phyloP scores from a whole-genome alignment of 2,329 filamentous ascomycete genomes.

The Neoascochyta sp. region DNA sequence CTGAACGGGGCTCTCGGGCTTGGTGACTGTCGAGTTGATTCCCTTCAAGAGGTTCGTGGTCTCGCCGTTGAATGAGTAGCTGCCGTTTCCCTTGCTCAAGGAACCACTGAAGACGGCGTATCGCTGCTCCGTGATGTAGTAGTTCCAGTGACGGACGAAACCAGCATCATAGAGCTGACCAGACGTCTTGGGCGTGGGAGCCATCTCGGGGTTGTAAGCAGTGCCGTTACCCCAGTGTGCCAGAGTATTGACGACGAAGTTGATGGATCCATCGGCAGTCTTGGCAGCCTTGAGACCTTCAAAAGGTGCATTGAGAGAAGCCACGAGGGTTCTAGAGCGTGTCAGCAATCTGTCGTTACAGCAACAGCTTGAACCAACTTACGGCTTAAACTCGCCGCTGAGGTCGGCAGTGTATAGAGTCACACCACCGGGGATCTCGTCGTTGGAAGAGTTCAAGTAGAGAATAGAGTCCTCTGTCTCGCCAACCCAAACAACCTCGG shows the following conservation, averaged over 20 bases:
- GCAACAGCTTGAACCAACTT: conserved; percentile 1
- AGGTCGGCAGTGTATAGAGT: conserved; percentile 35
- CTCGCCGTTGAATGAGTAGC: conserved; percentile 25
- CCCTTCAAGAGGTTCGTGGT: conserved; percentile 57
- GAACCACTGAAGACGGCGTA: conserved; percentile 71
- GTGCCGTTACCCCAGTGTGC: conserved; percentile 63
- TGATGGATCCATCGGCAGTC: conserved; percentile 40
- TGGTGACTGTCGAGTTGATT: conserved; percentile 50
- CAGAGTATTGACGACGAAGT: conserved; percentile 53
- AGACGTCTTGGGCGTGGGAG: conserved; percentile 56
- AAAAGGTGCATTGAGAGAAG: conserved; percentile 46
- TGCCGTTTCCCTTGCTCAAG: conserved; percentile 43
- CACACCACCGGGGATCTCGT: conserved; percentile 43
- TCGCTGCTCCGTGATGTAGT: conserved; percentile 64
- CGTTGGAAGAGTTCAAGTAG: conserved; percentile 62
- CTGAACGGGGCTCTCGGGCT: conserved; percentile 64
- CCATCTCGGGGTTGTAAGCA: conserved; percentile 63
- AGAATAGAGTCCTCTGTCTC: conserved; percentile 52
- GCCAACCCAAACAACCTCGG: conserved; percentile 36
- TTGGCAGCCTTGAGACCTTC: conserved; percentile 48
- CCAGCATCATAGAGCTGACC: conserved; percentile 70
- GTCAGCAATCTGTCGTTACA: conserved; percentile 1
- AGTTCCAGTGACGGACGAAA: conserved; percentile 80
- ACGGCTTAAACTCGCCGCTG: conserved; percentile 25
- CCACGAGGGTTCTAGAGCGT: conserved; percentile 23